Base-by-base conservation (phyloP, 805 yeast genomes). In the Barnettozyma californica region DNA sequence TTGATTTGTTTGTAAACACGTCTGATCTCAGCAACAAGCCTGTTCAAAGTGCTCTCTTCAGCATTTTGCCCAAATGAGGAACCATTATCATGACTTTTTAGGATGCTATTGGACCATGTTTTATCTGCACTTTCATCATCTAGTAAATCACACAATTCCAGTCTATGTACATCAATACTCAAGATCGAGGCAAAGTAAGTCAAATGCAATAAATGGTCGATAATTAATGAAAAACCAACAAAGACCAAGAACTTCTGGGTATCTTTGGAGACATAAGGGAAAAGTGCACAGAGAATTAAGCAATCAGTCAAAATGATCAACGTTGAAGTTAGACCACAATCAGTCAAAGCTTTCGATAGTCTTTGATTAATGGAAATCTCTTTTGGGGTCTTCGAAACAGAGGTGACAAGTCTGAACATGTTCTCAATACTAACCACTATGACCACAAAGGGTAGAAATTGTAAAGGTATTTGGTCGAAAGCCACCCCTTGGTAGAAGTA, bases 171-270 rank as follows among this genome's bases (percentile, higher is more conserved):
- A 65, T 88, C 95, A 35, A 87, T 76, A 16, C 84, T 73, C 27
- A 87, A 66, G 1, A 86, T 78, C 0, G 89, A 80, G 1, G 81
- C 68, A 50, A 86, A 77, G 62, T 73, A 87, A 1, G 91, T 77
- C 43, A 80, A 59, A 54, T 83, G 88, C 35, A 87, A 66, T 5
- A 75, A 48, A 58, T 80, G 84, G 53, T 84, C 87, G 36, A 83
- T 63, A 1, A 78, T 26, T n/a, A 85, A 55, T 0, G 83, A 74
- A 26, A 75, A 45, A 1, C 73, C 55, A 1, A 77, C 64, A 56
- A 79, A 80, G 10, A 73, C 53, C 46, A 80, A 74, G 40, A 71
- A 70, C 45, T 72, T 69, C 43, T 64, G 61, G 6, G 73, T 66
- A 44, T 61, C 60, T 3, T 65, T 62, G 23, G 63, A 55, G 9